phyloP scores from a whole-genome alignment of 441 rosid genomes.

The Erodium chrysanthum region DNA sequence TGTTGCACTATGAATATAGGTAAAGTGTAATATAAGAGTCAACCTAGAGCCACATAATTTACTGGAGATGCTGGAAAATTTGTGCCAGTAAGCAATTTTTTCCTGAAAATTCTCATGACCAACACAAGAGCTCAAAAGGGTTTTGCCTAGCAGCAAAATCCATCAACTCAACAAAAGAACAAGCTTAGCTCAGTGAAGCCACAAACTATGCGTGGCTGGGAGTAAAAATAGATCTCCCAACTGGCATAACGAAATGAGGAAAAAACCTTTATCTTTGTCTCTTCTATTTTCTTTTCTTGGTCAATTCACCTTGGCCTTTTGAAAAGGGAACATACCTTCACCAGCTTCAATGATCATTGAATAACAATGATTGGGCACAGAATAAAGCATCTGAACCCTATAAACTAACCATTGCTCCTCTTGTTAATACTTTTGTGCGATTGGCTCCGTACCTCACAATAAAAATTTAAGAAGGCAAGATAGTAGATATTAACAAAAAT shows the following conservation, averaged over 20 bases:
- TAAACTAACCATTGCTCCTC: slow-evolving; percentile 25
- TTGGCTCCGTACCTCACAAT: slow-evolving; percentile 31
- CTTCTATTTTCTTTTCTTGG: not conserved
- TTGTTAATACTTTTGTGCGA: slow-evolving; percentile 20
- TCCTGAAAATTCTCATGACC: not conserved
- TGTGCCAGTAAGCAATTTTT: not conserved
- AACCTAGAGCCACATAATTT: not conserved
- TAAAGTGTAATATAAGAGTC: not conserved
- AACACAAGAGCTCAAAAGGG: not conserved
- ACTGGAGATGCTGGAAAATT: not conserved
- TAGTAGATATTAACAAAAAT: slow-evolving; percentile 19
- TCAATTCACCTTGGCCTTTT: slow-evolving; percentile 4
- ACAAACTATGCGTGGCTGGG: not conserved
- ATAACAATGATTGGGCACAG: slow-evolving; percentile 14
- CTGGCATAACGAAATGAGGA: not conserved
- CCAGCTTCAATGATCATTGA: slow-evolving; percentile 24
- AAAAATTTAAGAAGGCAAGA: slow-evolving; percentile 27
- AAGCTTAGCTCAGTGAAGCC: not conserved
- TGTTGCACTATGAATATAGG: not conserved
- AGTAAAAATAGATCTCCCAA: not conserved
- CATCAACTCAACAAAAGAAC: not conserved
- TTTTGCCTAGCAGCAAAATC: not conserved
- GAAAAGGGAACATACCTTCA: slow-evolving; percentile 35
- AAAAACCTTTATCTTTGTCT: not conserved
- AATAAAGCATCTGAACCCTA: slow-evolving; percentile 23